Evolutionary conservation across 2,329 filamentous ascomycete genomes (phyloP), one percentile per base, ranked within the genome.

Genomic region (Bretziella fagacearum): DNA sequence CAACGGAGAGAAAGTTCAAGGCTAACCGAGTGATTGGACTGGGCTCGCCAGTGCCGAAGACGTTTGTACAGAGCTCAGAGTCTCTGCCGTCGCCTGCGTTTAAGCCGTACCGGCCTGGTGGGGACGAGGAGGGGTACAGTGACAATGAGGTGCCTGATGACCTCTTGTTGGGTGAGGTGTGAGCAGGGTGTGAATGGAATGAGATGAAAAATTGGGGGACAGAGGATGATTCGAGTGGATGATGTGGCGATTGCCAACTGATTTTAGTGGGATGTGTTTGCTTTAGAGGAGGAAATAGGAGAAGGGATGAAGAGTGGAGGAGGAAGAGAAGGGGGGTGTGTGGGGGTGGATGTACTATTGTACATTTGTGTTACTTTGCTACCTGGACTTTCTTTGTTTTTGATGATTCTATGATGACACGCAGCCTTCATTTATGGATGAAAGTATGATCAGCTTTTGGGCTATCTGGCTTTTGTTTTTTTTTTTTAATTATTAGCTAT

Each of bases 61-160:
- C 25, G 25, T 45, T 44, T 22, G 35, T 40, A 5, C 40, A 47
- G 49, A 47, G 44, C 17, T 40, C 40, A 6, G 49, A 51, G 27
- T 40, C 37, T 13, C 22, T 51, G 40, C 49, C 49, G 29, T 47
- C 44, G 5, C 49, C 49, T 2, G 49, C 49, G 13, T 51, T 51
- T 23, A 51, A 45, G 29, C 52, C 50, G 27, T 46, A 39, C 26
- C 37, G 40, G 13, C 15, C 30, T 3, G 26, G 26, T 22, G 6
- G 54, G 52, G 48, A 30, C 6, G n/a, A 30, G 23, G 26, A 26
- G 40, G 58, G 60, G 30, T 60, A 63, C 27, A 57, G 54, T 48
- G 62, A 68, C 48, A 67, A 69, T 39, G 64, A 64, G 39, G 65
- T 66, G 8, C 65, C 66, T 1, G 51, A 59, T 0, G 64, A 66